These are phyloP conservation scores for Ustilago esculenta DNA, from an alignment of 1,284 basidiomycete species.

Conservation along the genomic window DNA sequence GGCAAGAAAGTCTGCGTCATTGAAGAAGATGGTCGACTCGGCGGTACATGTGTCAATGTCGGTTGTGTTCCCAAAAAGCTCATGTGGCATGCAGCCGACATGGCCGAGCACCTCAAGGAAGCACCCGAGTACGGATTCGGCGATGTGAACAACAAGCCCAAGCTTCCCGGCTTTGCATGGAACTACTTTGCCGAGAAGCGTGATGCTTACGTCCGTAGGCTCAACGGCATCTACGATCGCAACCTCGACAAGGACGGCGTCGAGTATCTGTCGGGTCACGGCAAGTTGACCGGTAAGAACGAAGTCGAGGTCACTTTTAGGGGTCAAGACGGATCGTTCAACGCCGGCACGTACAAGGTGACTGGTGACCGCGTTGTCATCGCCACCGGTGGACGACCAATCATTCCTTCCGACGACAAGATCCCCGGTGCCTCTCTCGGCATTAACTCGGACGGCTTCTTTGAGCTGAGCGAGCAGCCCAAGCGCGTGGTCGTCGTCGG, in stretches of 20 bases:
- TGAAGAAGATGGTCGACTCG: constrained; percentile 80
- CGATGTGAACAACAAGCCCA: constrained; percentile 57
- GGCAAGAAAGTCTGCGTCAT: constrained; percentile 93
- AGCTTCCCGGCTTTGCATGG: constrained; percentile 80
- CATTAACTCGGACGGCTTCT: constrained; percentile 95
- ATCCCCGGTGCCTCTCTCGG: constrained; percentile 91
- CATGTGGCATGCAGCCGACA: constrained; percentile 99
- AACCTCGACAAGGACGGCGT: constrained; percentile 90
- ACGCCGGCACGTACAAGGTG: constrained; percentile 63
- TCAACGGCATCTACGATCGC: constrained; percentile 85
- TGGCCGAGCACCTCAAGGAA: constrained; percentile 79
- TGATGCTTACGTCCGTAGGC: constrained; percentile 89
- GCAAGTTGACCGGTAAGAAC: constrained; percentile 65
- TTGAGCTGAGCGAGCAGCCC: constrained; percentile 87
- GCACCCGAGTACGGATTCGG: constrained; percentile 80
- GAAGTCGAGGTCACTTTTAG: constrained; percentile 61
- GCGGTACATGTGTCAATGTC: constrained; percentile 95
- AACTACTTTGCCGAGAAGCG: constrained; percentile 88
- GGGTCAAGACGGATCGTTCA: constrained; percentile 70
- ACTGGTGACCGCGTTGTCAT: constrained; percentile 69
- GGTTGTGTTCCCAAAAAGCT: constrained; percentile 76
- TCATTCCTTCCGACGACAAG: constrained; percentile 79
- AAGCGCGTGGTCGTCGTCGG: constrained; percentile 92
- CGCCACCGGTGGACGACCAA: constrained; percentile 86
- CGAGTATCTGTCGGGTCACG: constrained; percentile 85